Evolutionary conservation across 139 green algal genomes (phyloP), one percentile per base, ranked within the genome.

Genomic region (Chlorella sp.): DNA sequence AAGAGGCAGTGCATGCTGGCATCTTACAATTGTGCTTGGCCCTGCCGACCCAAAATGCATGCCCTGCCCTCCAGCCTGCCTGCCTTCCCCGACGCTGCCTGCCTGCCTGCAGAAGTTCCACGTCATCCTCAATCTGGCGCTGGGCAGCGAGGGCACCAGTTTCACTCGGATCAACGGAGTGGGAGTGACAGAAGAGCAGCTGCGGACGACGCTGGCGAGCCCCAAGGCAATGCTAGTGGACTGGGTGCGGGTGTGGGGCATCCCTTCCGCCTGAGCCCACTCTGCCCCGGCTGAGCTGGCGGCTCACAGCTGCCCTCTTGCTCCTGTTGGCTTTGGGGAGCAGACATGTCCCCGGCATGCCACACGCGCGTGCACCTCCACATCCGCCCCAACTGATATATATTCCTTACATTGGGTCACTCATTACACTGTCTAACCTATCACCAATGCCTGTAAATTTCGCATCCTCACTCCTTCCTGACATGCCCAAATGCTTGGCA

Each of bases 51-150:
- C 3, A 14, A 26, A 73, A 7, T 76, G 68, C 68, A 32, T 26
- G 26, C 68, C n/a, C 64, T 57, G 48, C 9, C 48, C 48, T 9
- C 48, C 48, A 16, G 48, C 48, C 48, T 57, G 48, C 48, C 48
- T 57, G 48, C 48, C 48, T 9, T n/a, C n/a, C n/a, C n/a, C n/a
- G n/a, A n/a, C 48, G 48, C 48, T 16, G 48, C 48, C 48, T 57
- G 48, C 48, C 48, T 57, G 48, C 18, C 32, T 21, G 30, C 81
- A 86, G 81, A n/a, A 48, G 2, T 87, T 87, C 39, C 42, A 95
- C 85, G 16, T 94, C 34, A 90, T 94, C 57, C 71, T 95, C 30
- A 95, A 94, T 88, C 85, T 95, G 19, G 93, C 93, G 0, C 77
- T 95, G 32, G 93, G 93, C 26, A 90, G 90, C 19, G 48, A 87